Percentiles rank a stretch among this genome's conserved stretches.
These are phyloP conservation scores for Grosmannia clavigera DNA, from an alignment of 2,329 filamentous ascomycete genomes.

Conservation along the genomic window DNA sequence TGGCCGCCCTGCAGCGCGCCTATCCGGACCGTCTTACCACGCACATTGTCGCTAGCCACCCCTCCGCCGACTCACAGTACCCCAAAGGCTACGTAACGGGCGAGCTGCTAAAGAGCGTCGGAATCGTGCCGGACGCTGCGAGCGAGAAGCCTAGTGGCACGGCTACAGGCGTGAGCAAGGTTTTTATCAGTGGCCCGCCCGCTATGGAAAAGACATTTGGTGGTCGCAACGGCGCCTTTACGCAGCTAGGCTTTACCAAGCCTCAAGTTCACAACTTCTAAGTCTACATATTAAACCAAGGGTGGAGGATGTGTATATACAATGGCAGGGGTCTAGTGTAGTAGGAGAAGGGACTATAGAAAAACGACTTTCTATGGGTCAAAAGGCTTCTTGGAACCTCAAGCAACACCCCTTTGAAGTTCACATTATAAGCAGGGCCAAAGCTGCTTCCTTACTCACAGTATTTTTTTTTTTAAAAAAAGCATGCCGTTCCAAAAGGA, in stretches of 20 bases:
- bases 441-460: no score
- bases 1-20: constrained; percentile 34
- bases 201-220: constrained; percentile 49
- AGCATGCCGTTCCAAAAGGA: no score
- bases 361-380: no score
- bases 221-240: constrained; percentile 38
- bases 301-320: not conserved
- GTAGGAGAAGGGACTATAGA: no score
- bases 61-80: constrained; percentile 26
- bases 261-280: constrained; percentile 46
- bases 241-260: constrained; percentile 43
- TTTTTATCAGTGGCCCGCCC: constrained; percentile 59
- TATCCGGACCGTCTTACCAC: constrained; percentile 44
- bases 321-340: not conserved
- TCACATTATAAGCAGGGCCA: not conserved
- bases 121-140: constrained; percentile 17
- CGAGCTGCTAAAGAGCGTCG: constrained; percentile 39
- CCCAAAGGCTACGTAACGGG: constrained; percentile 46
- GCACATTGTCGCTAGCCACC: constrained; percentile 43
- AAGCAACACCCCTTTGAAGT: not conserved
- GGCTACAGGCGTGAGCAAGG: constrained; percentile 27
- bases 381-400: not conserved
- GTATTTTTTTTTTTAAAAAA: no score
- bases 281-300: not conserved
- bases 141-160: constrained; percentile 8